phyloP scores from a whole-genome alignment of 2,329 filamentous ascomycete genomes.

The Botrytis sinoallii region DNA sequence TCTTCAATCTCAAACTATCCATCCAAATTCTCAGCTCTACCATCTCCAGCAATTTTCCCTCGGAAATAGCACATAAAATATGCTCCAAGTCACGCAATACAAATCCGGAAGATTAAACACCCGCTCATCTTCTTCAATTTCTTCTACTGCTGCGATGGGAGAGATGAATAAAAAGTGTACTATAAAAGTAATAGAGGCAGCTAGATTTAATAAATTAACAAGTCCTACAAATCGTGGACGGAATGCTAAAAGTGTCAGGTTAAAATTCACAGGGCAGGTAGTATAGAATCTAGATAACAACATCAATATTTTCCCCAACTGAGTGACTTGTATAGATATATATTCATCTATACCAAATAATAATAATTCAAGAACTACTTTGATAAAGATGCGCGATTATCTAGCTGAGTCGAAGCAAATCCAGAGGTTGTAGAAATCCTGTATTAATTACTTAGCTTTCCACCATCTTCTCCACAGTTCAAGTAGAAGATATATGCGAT shows the following conservation, averaged over 20 bases:
- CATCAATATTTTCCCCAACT: conserved; percentile 22
- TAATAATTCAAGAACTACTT: conserved; percentile 46
- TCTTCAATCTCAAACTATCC: neutral
- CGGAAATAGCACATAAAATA: neutral
- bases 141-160: conserved; percentile 24
- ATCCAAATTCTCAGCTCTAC: neutral
- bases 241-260: conserved; percentile 38
- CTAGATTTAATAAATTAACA: conserved; percentile 38
- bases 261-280: conserved; percentile 42
- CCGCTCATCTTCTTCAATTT: neutral
- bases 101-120: neutral
- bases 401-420: conserved; percentile 33
- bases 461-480: conserved; percentile 39
- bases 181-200: conserved; percentile 16
- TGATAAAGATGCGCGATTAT: conserved; percentile 45
- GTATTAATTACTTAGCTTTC: conserved; percentile 12
- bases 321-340: conserved; percentile 15
- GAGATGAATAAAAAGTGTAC: conserved; percentile 29
- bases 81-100: neutral
- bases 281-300: conserved; percentile 30
- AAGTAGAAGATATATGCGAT: conserved; percentile 46
- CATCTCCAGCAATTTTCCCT: neutral
- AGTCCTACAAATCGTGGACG: conserved; percentile 40
- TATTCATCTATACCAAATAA: conserved; percentile 45
- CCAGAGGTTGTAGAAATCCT: conserved; percentile 41